phyloP scores from a whole-genome alignment of 108 stramenopile species.

The Schizochytrium sp. region DNA sequence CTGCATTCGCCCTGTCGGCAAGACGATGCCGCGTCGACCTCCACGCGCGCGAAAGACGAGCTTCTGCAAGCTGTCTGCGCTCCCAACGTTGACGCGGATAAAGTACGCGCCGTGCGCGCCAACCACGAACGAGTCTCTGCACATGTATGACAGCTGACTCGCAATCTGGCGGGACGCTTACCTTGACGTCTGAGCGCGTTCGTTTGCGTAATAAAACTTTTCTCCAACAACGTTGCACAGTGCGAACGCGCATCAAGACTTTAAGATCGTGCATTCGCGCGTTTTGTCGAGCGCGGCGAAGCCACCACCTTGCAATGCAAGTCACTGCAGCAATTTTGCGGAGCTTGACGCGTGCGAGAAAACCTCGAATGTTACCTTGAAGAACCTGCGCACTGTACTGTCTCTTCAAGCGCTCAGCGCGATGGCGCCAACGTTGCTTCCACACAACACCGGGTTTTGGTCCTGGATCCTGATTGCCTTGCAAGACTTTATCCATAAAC shows the following conservation, averaged over 20 bases:
- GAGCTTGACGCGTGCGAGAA: background rate
- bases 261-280: too few species aligned
- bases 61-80: background rate
- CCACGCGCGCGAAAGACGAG: background rate
- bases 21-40: background rate
- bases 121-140: background rate
- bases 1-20: background rate
- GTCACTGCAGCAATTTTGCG: too few species aligned
- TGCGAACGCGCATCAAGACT: background rate
- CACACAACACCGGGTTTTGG: background rate
- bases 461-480: background rate
- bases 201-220: background rate
- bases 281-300: background rate
- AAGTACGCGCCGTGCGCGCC: background rate
- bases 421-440: background rate
- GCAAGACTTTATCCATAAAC: background rate
- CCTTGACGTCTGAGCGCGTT: too few species aligned
- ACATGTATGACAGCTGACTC: background rate
- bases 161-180: too few species aligned
- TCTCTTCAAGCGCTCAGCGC: background rate
- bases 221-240: background rate
- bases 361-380: background rate
- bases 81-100: background rate
- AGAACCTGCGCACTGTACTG: background rate
- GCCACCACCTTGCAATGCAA: background rate